Conservation (phyloP, 2,329 filamentous ascomycete genomes). For the Aspergillus bombycis region DNA sequence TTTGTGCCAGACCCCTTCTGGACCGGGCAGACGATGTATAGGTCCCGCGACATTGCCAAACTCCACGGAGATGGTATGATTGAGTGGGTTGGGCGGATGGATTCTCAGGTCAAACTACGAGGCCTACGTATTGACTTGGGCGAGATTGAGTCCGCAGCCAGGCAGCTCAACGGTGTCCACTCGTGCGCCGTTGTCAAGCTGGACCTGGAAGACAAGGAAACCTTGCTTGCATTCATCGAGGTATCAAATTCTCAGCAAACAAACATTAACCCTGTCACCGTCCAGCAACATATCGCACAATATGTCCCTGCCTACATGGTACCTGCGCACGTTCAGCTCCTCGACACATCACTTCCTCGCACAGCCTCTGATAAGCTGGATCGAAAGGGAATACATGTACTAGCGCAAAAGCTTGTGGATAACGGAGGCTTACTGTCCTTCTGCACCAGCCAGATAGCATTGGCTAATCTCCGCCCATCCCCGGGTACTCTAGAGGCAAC, state of each 20-base stretch:
- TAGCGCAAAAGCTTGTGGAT: not conserved
- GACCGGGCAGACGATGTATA: not conserved
- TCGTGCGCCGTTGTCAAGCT: not conserved
- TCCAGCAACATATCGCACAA: not conserved
- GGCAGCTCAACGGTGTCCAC: not conserved
- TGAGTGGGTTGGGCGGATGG: not conserved
- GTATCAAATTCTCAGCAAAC: not conserved
- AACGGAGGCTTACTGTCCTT: not conserved
- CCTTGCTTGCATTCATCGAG: not conserved
- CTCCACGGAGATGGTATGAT: not conserved
- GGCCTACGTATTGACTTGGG: not conserved
- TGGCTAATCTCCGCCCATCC: not conserved
- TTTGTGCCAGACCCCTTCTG: not conserved
- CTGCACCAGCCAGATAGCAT: not conserved
- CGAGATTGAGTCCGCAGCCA: not conserved
- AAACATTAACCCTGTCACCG: not conserved
- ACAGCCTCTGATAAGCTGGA: not conserved
- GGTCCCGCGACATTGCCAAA: not conserved
- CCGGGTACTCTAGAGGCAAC: not conserved
- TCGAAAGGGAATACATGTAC: not conserved
- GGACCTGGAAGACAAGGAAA: not conserved
- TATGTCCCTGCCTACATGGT: not conserved
- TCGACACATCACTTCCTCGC: not conserved
- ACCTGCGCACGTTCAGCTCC: not conserved
- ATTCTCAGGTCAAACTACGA: not conserved